phyloP scores from a whole-genome alignment of 768 basidiomycete species.

The Daedaleopsis nitida region DNA sequence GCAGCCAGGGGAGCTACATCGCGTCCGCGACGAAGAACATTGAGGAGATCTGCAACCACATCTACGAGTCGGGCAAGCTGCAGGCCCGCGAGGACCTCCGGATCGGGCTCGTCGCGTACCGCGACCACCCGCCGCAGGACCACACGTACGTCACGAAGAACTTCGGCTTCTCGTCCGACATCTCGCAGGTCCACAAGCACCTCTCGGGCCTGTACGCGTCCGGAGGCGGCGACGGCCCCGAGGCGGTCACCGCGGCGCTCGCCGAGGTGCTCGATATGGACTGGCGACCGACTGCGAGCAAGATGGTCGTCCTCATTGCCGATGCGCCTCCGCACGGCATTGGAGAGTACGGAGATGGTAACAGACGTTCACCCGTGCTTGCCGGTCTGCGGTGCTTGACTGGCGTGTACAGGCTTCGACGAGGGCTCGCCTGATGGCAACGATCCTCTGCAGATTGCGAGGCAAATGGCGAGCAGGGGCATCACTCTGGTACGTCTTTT shows the following conservation, averaged over 20 bases:
- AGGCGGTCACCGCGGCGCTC: conserved; percentile 93
- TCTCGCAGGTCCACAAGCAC: conserved; percentile 81
- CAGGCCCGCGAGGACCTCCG: conserved; percentile 84
- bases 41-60: conserved; percentile 91
- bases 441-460: conserved; percentile 85
- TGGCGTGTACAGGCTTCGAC: conserved; percentile 67
- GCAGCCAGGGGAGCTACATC: conserved; percentile 88
- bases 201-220: conserved; percentile 84
- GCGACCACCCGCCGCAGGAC: conserved; percentile 97
- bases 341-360: conserved; percentile 96
- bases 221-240: conserved; percentile 93
- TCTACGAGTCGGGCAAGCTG: conserved; percentile 93
- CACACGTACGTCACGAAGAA: conserved; percentile 93
- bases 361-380: conserved; percentile 23
- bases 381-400: conserved; percentile 16
- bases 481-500: conserved; percentile 75
- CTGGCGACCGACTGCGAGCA: conserved; percentile 86
- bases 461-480: conserved; percentile 88
- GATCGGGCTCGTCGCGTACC: conserved; percentile 91
- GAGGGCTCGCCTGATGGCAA: conserved; percentile 93
- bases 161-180: conserved; percentile 93
- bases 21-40: conserved; percentile 96
- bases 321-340: conserved; percentile 98
- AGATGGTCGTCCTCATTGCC: conserved; percentile 96
- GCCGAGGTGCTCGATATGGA: conserved; percentile 86